Percentiles rank a stretch among this genome's conserved stretches.
These are phyloP conservation scores for Russula brevipes DNA, from an alignment of 768 basidiomycete genomes.

Conservation along the genomic window DNA sequence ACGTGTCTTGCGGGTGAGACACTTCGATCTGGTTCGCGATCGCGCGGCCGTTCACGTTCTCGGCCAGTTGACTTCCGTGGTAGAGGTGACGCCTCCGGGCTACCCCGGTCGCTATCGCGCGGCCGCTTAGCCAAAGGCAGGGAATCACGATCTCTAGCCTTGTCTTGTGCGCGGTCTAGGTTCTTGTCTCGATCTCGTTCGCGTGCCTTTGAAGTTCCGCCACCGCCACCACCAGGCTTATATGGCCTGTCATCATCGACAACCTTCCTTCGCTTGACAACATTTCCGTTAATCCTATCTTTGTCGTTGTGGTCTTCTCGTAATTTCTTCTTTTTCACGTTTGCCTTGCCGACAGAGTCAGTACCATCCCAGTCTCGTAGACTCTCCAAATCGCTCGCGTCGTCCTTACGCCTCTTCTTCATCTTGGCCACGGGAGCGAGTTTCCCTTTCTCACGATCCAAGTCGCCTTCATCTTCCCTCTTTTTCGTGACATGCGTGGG, in stretches of 20 bases:
- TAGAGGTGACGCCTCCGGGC: constrained; percentile 2
- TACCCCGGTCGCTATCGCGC: constrained; percentile 37
- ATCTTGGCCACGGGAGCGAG: neutral
- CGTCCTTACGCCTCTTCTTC: constrained; percentile 22
- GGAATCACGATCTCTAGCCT: constrained; percentile 18
- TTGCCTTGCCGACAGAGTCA: constrained; percentile 8
- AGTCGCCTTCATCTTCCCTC: constrained; percentile 17
- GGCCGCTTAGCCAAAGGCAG: constrained; percentile 37
- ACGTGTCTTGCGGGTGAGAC: constrained; percentile 8
- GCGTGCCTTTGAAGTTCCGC: constrained; percentile 16
- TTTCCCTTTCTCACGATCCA: constrained; percentile 16
- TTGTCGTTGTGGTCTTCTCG: constrained; percentile 27
- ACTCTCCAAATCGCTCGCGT: constrained; percentile 16
- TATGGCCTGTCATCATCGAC: constrained; percentile 21
- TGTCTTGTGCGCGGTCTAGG: constrained; percentile 16
- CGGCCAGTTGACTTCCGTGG: constrained; percentile 7
- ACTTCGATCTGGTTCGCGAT: constrained; percentile 16
- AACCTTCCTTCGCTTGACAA: constrained; percentile 23
- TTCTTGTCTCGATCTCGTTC: constrained; percentile 25
- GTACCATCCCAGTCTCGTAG: constrained; percentile 27
- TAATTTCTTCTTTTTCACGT: constrained; percentile 29
- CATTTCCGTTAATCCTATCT: constrained; percentile 10
- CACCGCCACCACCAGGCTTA: constrained; percentile 16
- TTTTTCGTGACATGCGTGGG: constrained; percentile 2
- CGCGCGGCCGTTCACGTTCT: constrained; percentile 21